Conservation (phyloP, 768 basidiomycete species). For the Auricularia sp. region DNA sequence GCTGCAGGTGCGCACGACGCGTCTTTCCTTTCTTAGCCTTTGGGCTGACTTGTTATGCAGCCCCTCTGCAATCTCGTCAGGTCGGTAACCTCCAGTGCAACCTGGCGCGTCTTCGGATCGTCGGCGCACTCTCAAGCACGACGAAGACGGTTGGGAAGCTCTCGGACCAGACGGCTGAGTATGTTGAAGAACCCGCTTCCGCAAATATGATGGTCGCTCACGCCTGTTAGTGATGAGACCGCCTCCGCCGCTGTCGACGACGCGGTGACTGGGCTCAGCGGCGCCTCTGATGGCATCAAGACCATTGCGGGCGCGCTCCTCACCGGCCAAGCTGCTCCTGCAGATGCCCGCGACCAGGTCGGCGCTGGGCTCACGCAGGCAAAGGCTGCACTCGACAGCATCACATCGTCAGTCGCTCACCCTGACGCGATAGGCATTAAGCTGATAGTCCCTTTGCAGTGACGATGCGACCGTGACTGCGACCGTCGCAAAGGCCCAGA, state of each 20-base stretch:
- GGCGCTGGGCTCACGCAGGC: conserved; percentile 9
- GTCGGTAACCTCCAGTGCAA: conserved; percentile 25
- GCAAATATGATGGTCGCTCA: not conserved
- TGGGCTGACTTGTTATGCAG: not conserved
- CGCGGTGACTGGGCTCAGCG: not conserved
- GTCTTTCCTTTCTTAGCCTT: not conserved
- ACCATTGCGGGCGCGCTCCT: conserved; percentile 16
- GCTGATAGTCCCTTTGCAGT: conserved; percentile 1
- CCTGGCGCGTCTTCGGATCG: conserved; percentile 22
- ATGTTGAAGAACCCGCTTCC: not conserved
- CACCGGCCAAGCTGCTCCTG: conserved; percentile 15
- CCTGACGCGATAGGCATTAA: not conserved
- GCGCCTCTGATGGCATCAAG: conserved; percentile 12
- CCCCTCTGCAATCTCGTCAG: conserved; percentile 17
- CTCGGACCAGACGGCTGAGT: not conserved
- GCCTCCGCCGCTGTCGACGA: not conserved
- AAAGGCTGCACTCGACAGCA: not conserved
- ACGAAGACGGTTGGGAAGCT: conserved; percentile 14
- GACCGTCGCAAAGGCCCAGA: conserved; percentile 10
- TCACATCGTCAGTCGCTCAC: not conserved
- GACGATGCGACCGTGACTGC: conserved; percentile 6
- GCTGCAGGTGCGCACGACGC: not conserved
- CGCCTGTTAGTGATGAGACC: not conserved
- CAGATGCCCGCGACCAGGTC: conserved; percentile 15
- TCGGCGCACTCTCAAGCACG: conserved; percentile 15